Evolutionary conservation across 148 eudicot genomes (phyloP).

Genomic region (Cornus controversa): DNA sequence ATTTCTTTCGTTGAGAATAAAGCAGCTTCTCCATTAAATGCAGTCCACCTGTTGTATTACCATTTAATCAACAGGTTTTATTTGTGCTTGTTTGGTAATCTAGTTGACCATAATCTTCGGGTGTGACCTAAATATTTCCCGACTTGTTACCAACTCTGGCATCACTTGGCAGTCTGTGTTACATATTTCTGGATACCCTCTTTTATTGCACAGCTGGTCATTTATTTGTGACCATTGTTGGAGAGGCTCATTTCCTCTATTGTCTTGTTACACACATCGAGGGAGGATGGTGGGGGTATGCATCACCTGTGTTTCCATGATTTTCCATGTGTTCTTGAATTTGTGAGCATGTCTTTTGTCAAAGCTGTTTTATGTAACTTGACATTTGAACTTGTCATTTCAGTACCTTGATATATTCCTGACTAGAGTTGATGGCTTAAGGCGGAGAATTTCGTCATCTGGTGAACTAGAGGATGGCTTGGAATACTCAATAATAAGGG

Average conservation of each 20-base stretch:
- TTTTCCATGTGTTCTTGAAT: slow-evolving; percentile 3
- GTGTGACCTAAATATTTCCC: not conserved
- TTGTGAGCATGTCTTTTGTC: not conserved
- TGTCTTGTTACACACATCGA: not conserved
- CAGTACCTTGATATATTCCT: slow-evolving; percentile 91
- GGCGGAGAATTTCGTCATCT: slow-evolving; percentile 69
- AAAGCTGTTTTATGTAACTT: not conserved
- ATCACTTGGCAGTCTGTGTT: not conserved
- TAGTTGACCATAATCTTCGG: too few relatives aligned
- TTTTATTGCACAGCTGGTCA: not conserved
- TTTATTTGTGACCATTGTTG: not conserved
- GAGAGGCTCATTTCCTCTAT: not conserved
- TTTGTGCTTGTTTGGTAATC: not conserved
- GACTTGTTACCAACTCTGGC: not conserved
- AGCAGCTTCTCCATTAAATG: not conserved
- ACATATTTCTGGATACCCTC: not conserved
- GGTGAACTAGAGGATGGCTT: slow-evolving; percentile 46
- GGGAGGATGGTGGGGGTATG: not conserved
- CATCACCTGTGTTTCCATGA: not conserved
- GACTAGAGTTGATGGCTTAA: slow-evolving; percentile 87
- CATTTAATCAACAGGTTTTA: not conserved
- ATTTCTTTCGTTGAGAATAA: too few relatives aligned
- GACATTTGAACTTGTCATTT: slow-evolving; percentile 13
- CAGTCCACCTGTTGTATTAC: too few relatives aligned
- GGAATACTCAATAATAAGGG: slow-evolving; percentile 63